These are phyloP conservation scores for Bacterosira constricta DNA, from an alignment of 108 stramenopile genomes.

Conservation along the genomic window DNA sequence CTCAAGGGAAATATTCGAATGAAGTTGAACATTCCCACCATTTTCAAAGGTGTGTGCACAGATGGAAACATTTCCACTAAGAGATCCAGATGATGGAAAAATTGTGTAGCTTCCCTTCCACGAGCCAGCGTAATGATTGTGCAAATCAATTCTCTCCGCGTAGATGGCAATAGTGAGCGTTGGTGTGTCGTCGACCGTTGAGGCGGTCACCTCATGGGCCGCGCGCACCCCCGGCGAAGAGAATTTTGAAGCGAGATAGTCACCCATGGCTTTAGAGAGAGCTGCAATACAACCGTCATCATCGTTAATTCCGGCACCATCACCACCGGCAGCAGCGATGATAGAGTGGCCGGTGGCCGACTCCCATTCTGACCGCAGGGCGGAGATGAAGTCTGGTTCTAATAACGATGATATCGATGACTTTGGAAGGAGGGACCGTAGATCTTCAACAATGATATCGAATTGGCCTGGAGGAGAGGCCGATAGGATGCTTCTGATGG, in stretches of 20 bases:
- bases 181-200: not conserved
- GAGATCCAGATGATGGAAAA: not conserved
- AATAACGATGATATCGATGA: not conserved
- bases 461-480: conserved; percentile 67
- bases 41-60: conserved; percentile 59
- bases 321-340: conserved; percentile 3
- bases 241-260: conserved; percentile 17
- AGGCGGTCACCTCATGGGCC: conserved; percentile 22
- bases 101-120: conserved; percentile 58
- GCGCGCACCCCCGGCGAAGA: conserved; percentile 23
- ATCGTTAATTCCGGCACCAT: not conserved
- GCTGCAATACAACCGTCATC: conserved; percentile 1
- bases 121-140: conserved; percentile 54
- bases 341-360: conserved; percentile 13
- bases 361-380: conserved; percentile 31
- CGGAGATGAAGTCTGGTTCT: conserved; percentile 5
- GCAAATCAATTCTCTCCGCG: conserved; percentile 56
- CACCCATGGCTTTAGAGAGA: conserved; percentile 28
- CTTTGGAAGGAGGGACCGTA: conserved; percentile 18
- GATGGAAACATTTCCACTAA: conserved; percentile 45
- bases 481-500: conserved; percentile 29
- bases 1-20: conserved; percentile 32
- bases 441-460: conserved; percentile 48
- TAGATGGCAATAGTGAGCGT: conserved; percentile 39
- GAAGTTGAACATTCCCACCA: conserved; percentile 64